Evolutionary conservation across 73 alveolate species (phyloP).

Genomic region (Paramecium biaurelia): DNA sequence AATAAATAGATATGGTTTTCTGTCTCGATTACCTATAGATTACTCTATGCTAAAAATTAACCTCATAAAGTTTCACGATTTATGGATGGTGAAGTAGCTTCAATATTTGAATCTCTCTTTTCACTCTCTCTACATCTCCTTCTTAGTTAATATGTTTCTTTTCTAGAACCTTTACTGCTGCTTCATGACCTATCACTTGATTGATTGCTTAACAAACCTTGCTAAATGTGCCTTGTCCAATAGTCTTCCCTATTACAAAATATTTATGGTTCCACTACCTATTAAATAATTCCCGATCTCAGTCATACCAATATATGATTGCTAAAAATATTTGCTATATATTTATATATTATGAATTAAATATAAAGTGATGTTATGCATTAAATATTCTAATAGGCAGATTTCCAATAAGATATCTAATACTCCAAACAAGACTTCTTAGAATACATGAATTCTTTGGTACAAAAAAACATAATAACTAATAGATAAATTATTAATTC

Average conservation of each 20-base stretch:
- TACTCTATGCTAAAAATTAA: neutral
- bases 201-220: slow-evolving; percentile 11
- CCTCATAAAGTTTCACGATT: slow-evolving; percentile 85
- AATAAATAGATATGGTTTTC: slow-evolving; percentile 74
- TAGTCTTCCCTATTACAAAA: neutral
- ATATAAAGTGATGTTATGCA: neutral
- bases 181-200: neutral
- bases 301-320: neutral
- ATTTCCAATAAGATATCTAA: neutral
- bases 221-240: slow-evolving; percentile 44
- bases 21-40: slow-evolving; percentile 69
- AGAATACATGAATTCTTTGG: neutral
- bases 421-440: neutral
- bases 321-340: neutral
- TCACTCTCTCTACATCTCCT: slow-evolving; percentile 89
- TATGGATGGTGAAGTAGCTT: slow-evolving; percentile 90
- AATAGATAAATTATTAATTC: neutral
- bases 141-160: neutral
- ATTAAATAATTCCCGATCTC: slow-evolving; percentile 38
- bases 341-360: neutral
- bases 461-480: neutral
- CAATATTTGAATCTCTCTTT: slow-evolving; percentile 91
- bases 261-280: neutral
- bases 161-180: slow-evolving; percentile 58
- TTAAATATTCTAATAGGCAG: neutral